Base-by-base conservation (phyloP, 116 monocot species). In the Zostera marina region DNA sequence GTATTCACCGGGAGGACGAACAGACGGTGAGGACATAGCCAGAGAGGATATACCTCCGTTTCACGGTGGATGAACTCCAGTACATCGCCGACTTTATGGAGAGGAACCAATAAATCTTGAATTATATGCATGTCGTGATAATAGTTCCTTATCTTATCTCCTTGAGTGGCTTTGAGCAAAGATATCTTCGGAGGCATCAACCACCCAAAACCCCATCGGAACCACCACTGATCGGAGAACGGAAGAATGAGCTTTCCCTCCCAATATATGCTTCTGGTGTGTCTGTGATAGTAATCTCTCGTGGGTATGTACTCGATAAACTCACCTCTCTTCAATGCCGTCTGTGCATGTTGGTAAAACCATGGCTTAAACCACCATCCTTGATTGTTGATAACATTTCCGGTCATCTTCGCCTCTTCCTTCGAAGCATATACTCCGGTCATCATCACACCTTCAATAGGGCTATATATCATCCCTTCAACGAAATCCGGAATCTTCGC, bases 21-120 rank as follows among this genome's bases (percentile, higher is more conserved):
- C 4, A 85, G 49, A 7, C 74, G 77, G 46, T 85, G 85, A 0
- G 85, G 85, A 42, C 80, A 85, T 48, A 85, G 51, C 85, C 85
- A 85, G 17, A 85, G 60, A 0, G 85, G 85, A 46, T 85, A 80
- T 73, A 84, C 85, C 80, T 85, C 80, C 80, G 80, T 85, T 61
- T 72, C 76, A 0, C 22, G 43, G 52, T 85, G 80, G 63, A 80
- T 69, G 63, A 66, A 77, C 54, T 85, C 85, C 4, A 85, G 71
- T 11, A 74, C 77, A 51, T 80, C 77, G 0, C 66, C 74, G 7
- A 80, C 80, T 72, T 77, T 85, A 56, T 85, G 74, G 0, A 81
- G 70, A 68, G 85, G 85, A 67, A 81, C 68, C 60, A 85, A 42
- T 64, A 85, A 8, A 54, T 85, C 85, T 53, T 85, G 85, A 51